These are phyloP conservation scores for Trichoderma arundinaceum DNA, from an alignment of 2,329 filamentous ascomycete genomes.

Conservation along the genomic window DNA sequence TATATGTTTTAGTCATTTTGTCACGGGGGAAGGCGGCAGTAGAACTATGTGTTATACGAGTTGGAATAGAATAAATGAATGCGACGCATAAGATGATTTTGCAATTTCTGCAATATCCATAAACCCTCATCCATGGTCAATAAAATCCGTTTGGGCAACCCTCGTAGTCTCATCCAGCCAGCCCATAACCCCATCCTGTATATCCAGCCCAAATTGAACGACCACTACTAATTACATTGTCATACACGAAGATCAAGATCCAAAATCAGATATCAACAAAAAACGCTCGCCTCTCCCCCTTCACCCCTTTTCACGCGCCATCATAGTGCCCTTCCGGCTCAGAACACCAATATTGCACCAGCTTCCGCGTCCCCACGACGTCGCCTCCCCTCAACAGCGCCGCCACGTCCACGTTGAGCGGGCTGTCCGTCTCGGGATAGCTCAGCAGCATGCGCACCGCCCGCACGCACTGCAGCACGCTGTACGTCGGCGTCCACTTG, in stretches of 20 bases:
- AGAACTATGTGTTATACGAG: conserved; percentile 7
- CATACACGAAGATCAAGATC: neutral
- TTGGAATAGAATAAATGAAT: conserved; percentile 31
- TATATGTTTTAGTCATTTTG: neutral
- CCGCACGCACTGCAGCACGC: conserved; percentile 74
- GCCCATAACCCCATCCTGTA: neutral
- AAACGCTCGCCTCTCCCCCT: neutral
- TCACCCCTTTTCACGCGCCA: conserved; percentile 39
- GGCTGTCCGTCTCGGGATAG: conserved; percentile 73
- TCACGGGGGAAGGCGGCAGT: conserved; percentile 10
- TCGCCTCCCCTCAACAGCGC: conserved; percentile 73
- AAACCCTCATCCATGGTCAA: neutral
- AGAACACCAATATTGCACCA: conserved; percentile 74
- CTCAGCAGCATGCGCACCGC: conserved; percentile 69
- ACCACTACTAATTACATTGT: neutral
- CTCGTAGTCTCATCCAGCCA: neutral
- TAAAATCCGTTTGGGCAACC: neutral
- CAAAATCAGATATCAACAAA: neutral
- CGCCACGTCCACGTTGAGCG: conserved; percentile 80
- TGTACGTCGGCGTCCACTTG: conserved; percentile 86
- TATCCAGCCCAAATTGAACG: conserved; percentile 1
- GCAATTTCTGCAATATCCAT: conserved; percentile 5
- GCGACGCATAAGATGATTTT: conserved; percentile 7
- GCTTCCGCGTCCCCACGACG: conserved; percentile 66
- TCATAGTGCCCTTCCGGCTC: conserved; percentile 47